phyloP scores from a whole-genome alignment of 208 protist species.

The Leishmania tarentolae region DNA sequence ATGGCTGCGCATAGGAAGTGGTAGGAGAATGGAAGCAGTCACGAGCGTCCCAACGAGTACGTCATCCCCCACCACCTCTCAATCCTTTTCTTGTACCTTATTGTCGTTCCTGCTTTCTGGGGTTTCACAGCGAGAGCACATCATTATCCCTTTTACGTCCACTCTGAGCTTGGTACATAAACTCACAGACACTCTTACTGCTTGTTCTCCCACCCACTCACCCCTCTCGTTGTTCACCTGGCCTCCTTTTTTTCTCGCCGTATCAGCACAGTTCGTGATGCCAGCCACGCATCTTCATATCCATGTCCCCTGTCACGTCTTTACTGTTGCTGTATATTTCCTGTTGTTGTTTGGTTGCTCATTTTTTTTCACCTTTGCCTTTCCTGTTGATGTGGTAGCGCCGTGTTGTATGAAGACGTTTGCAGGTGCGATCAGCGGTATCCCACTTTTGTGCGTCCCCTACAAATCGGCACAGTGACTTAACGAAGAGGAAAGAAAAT shows the following conservation, averaged over 20 bases:
- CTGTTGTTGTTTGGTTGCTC: background rate
- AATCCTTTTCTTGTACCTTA: background rate
- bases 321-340: background rate
- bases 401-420: background rate
- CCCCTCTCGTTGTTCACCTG: background rate
- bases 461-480: background rate
- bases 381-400: background rate
- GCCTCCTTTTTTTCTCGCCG: background rate
- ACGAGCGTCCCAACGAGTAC: background rate
- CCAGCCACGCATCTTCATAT: background rate
- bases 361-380: background rate
- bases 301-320: background rate
- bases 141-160: background rate
- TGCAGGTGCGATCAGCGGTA: background rate
- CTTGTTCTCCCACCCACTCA: background rate
- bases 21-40: background rate
- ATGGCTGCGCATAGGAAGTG: constrained; percentile 3
- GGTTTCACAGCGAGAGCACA: background rate
- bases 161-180: background rate
- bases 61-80: background rate
- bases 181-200: background rate
- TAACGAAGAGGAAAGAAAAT: background rate
- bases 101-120: background rate
- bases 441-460: background rate
- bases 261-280: background rate